phyloP scores from a whole-genome alignment of 805 yeast species.

The Ogataea pini region DNA sequence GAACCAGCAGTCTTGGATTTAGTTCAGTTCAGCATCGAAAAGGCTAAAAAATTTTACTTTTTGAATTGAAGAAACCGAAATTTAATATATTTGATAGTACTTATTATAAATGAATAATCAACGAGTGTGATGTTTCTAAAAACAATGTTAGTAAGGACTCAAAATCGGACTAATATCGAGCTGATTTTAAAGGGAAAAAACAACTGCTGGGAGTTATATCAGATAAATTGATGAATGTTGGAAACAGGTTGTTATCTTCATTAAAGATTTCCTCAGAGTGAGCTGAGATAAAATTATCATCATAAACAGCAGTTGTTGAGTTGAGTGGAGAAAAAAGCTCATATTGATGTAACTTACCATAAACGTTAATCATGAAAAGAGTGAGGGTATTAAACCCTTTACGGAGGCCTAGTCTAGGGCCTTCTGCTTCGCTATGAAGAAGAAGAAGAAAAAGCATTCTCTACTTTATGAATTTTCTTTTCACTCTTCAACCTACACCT shows the following conservation, averaged over 20 bases:
- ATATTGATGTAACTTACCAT: neutral
- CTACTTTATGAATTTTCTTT: neutral
- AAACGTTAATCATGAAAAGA: too few species aligned
- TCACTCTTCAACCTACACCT: neutral
- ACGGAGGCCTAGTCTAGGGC: too few species aligned
- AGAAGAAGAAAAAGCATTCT: neutral
- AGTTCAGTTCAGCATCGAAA: constrained; percentile 24
- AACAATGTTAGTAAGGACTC: constrained; percentile 2
- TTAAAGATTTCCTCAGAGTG: constrained; percentile 48
- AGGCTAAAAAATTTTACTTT: constrained; percentile 19
- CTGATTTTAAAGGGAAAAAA: neutral
- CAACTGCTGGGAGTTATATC: constrained; percentile 16
- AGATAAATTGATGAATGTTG: constrained; percentile 49
- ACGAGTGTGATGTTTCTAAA: constrained; percentile 1
- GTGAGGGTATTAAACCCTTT: too few species aligned
- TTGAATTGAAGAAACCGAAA: neutral
- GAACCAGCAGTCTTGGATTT: constrained; percentile 17
- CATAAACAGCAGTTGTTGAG: constrained; percentile 30
- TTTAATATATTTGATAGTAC: constrained; percentile 4
- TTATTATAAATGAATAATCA: too few species aligned
- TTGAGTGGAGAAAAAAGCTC: constrained; percentile 3
- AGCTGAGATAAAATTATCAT: constrained; percentile 57
- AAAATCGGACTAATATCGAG: too few species aligned
- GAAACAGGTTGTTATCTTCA: constrained; percentile 50
- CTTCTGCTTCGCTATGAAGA: too few species aligned